Evolutionary conservation across 495 filamentous ascomycete genomes (phyloP), one percentile per base, ranked within the genome.

Genomic region (Xylaria scruposa): DNA sequence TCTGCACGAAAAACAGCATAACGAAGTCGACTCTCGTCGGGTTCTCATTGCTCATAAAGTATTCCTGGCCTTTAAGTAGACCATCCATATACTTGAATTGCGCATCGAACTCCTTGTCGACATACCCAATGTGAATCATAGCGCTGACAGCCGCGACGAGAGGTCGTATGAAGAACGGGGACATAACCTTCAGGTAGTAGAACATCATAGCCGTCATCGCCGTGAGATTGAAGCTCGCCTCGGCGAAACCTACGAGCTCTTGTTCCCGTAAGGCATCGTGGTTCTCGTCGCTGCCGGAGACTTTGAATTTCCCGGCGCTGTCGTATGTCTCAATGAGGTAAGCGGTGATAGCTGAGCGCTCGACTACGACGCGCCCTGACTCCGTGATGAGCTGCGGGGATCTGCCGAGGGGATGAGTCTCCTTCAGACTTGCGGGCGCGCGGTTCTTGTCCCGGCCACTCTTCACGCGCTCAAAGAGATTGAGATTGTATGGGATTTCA

Each of bases 401-500:
- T 64, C 75, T 77, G 26, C 77, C 74, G 26, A 76, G 75, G 1
- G 68, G 77, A n/a, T 77, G 76, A 4, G 74, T 75, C 19, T 70
- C 65, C 49, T 74, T 73, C 19, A 79, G 74, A 40, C 75, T 70
- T 7, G 66, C 54, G 12, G 76, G 75, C 7, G 78, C 73, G 58
- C 72, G 78, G 40, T 71, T 67, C 61, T 40, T 66, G 12, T 70
- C 26, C 6, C 70, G 70, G 24, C 76, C 73, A 42, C 21, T 31
- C 53, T 56, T 47, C 1, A n/a, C 58, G 63, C 81, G 80, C 3
- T 70, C 36, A 74, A 80, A 77, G 17, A 75, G 72, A 0, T 77
- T 72, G 31, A 83, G 73, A 61, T 79, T 75, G 77, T 83, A 83
- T 15, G 78, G 73, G 65, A 82, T 78, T 24, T 69, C 76, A 19